phyloP scores from a whole-genome alignment of 257 asterid species.

The Orobanche coerulescens region DNA sequence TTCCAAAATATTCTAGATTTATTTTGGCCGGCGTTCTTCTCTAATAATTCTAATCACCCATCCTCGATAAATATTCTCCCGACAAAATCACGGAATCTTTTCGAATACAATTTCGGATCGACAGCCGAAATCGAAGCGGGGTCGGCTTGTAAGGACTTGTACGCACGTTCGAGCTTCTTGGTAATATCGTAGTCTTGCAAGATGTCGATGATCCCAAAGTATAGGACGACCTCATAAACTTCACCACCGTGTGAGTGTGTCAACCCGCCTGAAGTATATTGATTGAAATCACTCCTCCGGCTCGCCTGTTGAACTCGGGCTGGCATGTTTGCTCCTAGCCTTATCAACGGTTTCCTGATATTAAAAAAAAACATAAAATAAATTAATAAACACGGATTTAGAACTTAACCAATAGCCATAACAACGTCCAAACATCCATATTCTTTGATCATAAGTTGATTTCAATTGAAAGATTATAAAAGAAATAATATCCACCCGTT shows the following conservation, averaged over 20 bases:
- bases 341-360: slow-evolving; percentile 74
- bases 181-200: slow-evolving; percentile 87
- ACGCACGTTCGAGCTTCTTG: slow-evolving; percentile 93
- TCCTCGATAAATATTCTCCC: slow-evolving; percentile 77
- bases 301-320: slow-evolving; percentile 78
- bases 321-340: slow-evolving; percentile 94
- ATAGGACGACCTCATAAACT: slow-evolving; percentile 66
- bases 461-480: neutral
- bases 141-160: slow-evolving; percentile 85
- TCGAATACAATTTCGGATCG: slow-evolving; percentile 82
- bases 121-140: slow-evolving; percentile 88
- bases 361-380: too few species aligned
- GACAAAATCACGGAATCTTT: slow-evolving; percentile 75
- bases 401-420: neutral
- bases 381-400: slow-evolving; percentile 9
- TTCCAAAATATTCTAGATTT: slow-evolving; percentile 24
- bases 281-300: slow-evolving; percentile 76
- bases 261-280: slow-evolving; percentile 48
- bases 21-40: neutral
- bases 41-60: slow-evolving; percentile 29
- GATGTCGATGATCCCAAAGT: slow-evolving; percentile 89
- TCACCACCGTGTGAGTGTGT: slow-evolving; percentile 49
- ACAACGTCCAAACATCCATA: neutral
- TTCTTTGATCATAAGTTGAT: too few species aligned
- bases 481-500: too few species aligned